Conservation (phyloP, 192 early-diverging fungal genomes). For the Backusella sp. region DNA sequence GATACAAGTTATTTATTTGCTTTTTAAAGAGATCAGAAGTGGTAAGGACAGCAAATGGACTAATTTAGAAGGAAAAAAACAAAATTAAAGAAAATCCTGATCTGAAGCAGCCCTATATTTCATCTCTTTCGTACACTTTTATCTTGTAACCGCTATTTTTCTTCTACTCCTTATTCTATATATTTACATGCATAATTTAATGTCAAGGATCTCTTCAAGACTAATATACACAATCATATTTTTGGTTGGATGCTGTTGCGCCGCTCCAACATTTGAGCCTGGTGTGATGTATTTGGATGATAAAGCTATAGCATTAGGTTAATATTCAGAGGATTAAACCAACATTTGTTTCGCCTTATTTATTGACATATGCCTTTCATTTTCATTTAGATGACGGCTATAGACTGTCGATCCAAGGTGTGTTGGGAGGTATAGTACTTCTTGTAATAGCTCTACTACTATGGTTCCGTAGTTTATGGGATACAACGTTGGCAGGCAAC, state of each 20-base stretch:
- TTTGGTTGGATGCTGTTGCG: neutral
- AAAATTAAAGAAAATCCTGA: neutral
- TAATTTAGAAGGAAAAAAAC: neutral
- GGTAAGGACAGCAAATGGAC: neutral
- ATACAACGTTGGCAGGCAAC: conserved; percentile 12
- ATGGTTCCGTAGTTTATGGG: conserved; percentile 28
- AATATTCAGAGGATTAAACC: neutral
- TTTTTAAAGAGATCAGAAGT: neutral
- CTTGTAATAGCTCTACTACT: conserved; percentile 33
- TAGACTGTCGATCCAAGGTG: conserved; percentile 34
- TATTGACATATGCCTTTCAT: neutral
- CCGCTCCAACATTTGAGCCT: neutral
- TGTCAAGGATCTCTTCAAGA: neutral
- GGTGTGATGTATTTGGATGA: conserved; percentile 8
- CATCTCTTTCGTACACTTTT: neutral
- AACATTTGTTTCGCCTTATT: neutral
- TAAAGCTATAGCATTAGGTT: conserved; percentile 12
- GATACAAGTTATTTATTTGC: conserved; percentile 6
- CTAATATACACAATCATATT: neutral
- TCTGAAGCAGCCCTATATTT: neutral
- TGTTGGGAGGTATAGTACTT: conserved; percentile 34
- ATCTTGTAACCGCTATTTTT: neutral
- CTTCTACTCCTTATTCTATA: neutral
- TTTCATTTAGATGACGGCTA: conserved; percentile 27
- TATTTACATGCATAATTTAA: neutral